Percentiles rank a stretch among this genome's conserved stretches.
phyloP scores from a whole-genome alignment of 2,329 filamentous ascomycete genomes.

The Pseudopyricularia cyperi region DNA sequence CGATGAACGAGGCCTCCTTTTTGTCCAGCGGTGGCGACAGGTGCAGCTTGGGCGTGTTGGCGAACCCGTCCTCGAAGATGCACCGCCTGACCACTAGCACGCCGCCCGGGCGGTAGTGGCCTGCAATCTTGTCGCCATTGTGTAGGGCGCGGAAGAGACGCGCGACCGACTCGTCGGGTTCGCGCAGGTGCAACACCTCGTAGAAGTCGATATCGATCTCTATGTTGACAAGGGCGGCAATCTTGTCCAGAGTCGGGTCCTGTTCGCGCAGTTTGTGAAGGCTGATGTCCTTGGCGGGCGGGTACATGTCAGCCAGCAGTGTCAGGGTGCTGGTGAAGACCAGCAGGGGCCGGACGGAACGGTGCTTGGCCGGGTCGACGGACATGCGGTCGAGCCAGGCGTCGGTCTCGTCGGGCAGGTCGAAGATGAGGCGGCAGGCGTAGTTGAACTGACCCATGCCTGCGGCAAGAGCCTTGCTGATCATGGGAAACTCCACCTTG shows the following conservation, averaged over 20 bases:
- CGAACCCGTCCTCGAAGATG: slow-evolving; percentile 34
- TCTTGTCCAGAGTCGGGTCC: background rate
- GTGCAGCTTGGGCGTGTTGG: slow-evolving; percentile 21
- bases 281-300: background rate
- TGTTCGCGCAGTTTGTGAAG: background rate
- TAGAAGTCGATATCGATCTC: background rate
- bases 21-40: slow-evolving; percentile 18
- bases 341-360: slow-evolving; percentile 23
- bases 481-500: slow-evolving; percentile 50
- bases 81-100: slow-evolving; percentile 27
- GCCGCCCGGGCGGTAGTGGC: slow-evolving; percentile 28
- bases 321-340: background rate
- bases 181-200: background rate
- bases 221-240: background rate
- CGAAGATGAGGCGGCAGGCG: slow-evolving; percentile 59
- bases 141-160: background rate
- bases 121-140: slow-evolving; percentile 15
- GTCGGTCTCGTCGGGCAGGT: slow-evolving; percentile 13
- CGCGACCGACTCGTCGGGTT: background rate
- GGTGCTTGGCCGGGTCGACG: slow-evolving; percentile 24
- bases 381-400: slow-evolving; percentile 13
- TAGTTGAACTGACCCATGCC: slow-evolving; percentile 73
- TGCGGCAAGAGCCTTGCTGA: slow-evolving; percentile 31
- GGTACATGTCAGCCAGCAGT: background rate
- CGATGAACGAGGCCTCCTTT: slow-evolving; percentile 27